A percentile compares a stretch with the other conserved stretches of the same genome.
These are phyloP conservation scores for Podaxis sp. DNA, from an alignment of 768 basidiomycete species.

Conservation along the genomic window DNA sequence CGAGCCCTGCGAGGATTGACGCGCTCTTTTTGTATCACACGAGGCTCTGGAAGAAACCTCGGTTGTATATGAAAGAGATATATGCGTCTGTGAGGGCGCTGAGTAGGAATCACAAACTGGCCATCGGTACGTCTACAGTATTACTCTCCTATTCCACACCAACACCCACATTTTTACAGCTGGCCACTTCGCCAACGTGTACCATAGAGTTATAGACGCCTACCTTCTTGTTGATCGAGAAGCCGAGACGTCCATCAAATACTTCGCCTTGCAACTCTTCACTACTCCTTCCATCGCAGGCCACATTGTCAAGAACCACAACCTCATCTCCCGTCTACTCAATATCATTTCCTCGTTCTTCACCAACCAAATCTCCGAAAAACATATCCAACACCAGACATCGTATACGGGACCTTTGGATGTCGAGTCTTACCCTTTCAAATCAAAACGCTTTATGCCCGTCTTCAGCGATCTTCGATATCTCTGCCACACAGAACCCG, in stretches of 20 bases:
- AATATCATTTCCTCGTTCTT: conserved; percentile 89
- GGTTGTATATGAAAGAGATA: conserved; percentile 78
- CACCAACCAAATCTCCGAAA: conserved; percentile 82
- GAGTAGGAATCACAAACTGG: conserved; percentile 72
- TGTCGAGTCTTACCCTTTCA: conserved; percentile 85
- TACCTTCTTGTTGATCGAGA: conserved; percentile 94
- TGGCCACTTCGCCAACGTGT: conserved; percentile 81
- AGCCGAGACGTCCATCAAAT: conserved; percentile 93
- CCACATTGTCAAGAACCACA: conserved; percentile 72
- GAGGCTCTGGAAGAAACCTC: conserved; percentile 81
- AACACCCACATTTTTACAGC: conserved; percentile 41
- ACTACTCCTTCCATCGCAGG: conserved; percentile 84
- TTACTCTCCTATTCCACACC: not conserved
- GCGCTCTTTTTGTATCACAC: conserved; percentile 82
- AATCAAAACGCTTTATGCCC: conserved; percentile 94
- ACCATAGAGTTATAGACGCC: conserved; percentile 84
- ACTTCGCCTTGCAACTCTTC: conserved; percentile 90
- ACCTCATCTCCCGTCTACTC: conserved; percentile 75
- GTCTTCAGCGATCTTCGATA: conserved; percentile 91
- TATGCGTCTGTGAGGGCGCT: conserved; percentile 75
- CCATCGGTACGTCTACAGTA: conserved; percentile 59
- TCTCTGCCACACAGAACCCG: conserved; percentile 76
- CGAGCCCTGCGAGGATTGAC: conserved; percentile 65
- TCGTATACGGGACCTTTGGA: conserved; percentile 44
- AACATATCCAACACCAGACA: conserved; percentile 56